phyloP scores from a whole-genome alignment of 2,329 filamentous ascomycete species.

The Fusarium camptoceras region DNA sequence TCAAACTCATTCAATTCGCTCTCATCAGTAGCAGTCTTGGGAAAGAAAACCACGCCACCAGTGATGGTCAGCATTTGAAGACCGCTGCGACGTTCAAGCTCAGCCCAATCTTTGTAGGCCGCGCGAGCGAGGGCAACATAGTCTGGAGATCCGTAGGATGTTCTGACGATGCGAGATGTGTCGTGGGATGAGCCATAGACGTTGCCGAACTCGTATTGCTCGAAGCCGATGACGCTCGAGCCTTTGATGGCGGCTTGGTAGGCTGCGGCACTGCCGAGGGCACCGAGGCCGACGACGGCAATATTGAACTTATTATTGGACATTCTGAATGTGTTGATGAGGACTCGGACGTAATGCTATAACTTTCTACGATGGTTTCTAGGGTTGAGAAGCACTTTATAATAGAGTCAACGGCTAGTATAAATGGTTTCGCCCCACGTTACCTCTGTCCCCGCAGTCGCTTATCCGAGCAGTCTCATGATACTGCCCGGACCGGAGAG shows the following conservation, averaged over 20 bases:
- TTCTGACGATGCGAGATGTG: slow-evolving; percentile 43
- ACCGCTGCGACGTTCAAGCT: slow-evolving; percentile 34
- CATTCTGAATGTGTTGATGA: neutral
- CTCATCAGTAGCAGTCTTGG: neutral
- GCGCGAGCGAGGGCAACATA: slow-evolving; percentile 41
- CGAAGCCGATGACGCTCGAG: slow-evolving; percentile 40
- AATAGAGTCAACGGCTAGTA: neutral
- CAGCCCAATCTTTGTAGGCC: slow-evolving; percentile 43
- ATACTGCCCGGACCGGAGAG: neutral
- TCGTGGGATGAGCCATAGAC: slow-evolving; percentile 43
- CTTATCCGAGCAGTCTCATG: neutral
- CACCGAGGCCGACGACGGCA: slow-evolving; percentile 14
- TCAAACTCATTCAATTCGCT: slow-evolving; percentile 8
- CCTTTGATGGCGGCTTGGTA: slow-evolving; percentile 35
- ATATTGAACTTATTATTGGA: slow-evolving; percentile 4
- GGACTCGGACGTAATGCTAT: neutral
- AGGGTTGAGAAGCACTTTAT: neutral
- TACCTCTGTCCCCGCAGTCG: neutral
- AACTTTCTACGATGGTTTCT: neutral
- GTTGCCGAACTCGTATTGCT: slow-evolving; percentile 44
- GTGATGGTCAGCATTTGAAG: slow-evolving; percentile 39
- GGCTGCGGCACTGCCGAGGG: slow-evolving; percentile 15
- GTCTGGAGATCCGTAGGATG: slow-evolving; percentile 38
- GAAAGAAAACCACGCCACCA: slow-evolving; percentile 42
- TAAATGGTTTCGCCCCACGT: neutral